Conservation (phyloP, 495 filamentous ascomycete genomes). For the Hyaloscypha hepaticicola region DNA sequence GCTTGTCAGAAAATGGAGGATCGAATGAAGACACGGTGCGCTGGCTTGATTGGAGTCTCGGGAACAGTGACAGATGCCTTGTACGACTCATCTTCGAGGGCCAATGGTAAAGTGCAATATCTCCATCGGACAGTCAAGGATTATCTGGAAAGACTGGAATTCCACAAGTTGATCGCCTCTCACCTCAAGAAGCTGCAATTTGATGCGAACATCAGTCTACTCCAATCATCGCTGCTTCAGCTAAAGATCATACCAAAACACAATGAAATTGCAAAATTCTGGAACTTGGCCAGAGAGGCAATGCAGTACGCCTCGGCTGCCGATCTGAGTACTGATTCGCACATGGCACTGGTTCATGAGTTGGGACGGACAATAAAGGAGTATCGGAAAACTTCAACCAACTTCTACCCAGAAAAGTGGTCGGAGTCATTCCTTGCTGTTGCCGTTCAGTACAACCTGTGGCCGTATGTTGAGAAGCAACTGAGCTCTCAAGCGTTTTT, state of each 20-base stretch:
- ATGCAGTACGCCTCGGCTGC: not conserved
- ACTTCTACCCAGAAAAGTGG: not conserved
- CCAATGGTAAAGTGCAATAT: slow-evolving; percentile 4
- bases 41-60: slow-evolving; percentile 12
- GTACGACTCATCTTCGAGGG: not conserved
- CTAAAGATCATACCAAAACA: not conserved
- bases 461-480: not conserved
- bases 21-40: slow-evolving; percentile 12
- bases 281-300: not conserved
- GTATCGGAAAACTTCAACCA: not conserved
- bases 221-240: not conserved
- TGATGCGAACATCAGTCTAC: not conserved
- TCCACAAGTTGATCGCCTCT: not conserved
- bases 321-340: not conserved
- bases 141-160: slow-evolving; percentile 2
- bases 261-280: not conserved
- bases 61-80: not conserved
- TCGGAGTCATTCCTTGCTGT: not conserved
- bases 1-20: not conserved
- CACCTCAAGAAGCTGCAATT: not conserved
- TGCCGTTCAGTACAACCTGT: not conserved
- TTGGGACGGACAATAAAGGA: not conserved
- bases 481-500: not conserved
- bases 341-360: not conserved
- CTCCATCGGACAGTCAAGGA: slow-evolving; percentile 16